phyloP scores from a whole-genome alignment of 129 eudicot genomes.

The Arctium lappa region DNA sequence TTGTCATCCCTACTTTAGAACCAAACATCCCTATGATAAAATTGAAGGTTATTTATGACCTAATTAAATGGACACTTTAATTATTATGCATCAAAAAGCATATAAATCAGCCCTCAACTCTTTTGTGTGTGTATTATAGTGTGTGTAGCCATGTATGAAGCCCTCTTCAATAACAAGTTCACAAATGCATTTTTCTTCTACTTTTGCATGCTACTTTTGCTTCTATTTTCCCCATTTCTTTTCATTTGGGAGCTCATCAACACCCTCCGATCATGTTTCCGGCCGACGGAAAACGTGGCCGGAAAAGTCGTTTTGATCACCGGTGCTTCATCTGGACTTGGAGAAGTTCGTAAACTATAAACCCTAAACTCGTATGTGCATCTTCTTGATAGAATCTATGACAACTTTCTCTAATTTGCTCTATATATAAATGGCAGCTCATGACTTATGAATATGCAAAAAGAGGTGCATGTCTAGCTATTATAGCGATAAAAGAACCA shows the following conservation, averaged over 20 bases:
- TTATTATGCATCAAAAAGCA: background rate
- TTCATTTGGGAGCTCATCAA: background rate
- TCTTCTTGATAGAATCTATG: background rate
- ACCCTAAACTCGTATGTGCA: background rate
- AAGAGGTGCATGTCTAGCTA: constrained; percentile 37
- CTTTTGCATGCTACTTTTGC: background rate
- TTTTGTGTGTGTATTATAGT: background rate
- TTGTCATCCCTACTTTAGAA: too few relatives aligned
- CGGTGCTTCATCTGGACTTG: constrained; percentile 53
- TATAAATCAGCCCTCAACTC: background rate
- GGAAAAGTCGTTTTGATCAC: constrained; percentile 53
- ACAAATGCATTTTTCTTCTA: background rate
- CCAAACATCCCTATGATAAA: too few relatives aligned
- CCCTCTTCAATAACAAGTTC: background rate
- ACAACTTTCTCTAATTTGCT: background rate
- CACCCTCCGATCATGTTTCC: background rate
- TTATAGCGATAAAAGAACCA: constrained; percentile 35
- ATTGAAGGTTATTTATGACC: background rate
- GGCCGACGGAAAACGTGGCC: constrained; percentile 2
- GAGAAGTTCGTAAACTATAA: constrained; percentile 36
- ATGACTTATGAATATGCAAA: constrained; percentile 48
- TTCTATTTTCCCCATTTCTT: background rate
- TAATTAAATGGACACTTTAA: background rate
- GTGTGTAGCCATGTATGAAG: background rate
- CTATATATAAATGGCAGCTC: constrained; percentile 24